These are phyloP conservation scores for Fusarium miscanthi DNA, from an alignment of 2,329 filamentous ascomycete genomes.

Conservation along the genomic window DNA sequence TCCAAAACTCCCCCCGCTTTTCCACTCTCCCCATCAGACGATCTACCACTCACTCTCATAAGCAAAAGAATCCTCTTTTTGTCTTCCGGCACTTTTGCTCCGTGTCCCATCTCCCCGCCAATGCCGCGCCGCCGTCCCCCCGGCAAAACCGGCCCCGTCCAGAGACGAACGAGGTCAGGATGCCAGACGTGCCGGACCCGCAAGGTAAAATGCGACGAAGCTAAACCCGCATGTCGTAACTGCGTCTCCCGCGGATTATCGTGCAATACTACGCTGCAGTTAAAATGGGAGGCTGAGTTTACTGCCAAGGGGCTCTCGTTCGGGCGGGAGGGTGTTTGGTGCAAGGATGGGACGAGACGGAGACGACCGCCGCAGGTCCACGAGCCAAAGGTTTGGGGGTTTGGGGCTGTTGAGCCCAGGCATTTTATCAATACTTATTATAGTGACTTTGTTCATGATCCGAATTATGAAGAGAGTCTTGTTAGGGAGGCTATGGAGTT, in stretches of 20 bases:
- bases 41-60: background rate
- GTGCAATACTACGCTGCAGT: conserved; percentile 22
- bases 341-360: conserved; percentile 22
- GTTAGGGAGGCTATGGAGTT: conserved; percentile 22
- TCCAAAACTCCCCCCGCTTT: conserved; percentile 25
- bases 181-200: conserved; percentile 41
- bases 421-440: conserved; percentile 40
- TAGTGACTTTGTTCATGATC: conserved; percentile 25
- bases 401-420: conserved; percentile 1
- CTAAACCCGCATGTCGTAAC: conserved; percentile 34
- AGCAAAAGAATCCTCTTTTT: background rate
- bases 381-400: background rate
- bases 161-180: conserved; percentile 35
- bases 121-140: conserved; percentile 39
- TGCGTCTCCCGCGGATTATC: conserved; percentile 29
- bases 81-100: background rate
- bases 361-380: background rate
- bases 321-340: conserved; percentile 47
- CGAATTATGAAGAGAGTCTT: conserved; percentile 26
- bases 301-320: conserved; percentile 42
- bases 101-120: background rate
- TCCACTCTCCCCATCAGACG: conserved; percentile 1
- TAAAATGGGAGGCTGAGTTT: conserved; percentile 49
- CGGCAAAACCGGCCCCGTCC: conserved; percentile 21
- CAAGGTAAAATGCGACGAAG: conserved; percentile 43